These are phyloP conservation scores for Talaromyces sp. DNA, from an alignment of 2,329 filamentous ascomycete species.

Conservation along the genomic window DNA sequence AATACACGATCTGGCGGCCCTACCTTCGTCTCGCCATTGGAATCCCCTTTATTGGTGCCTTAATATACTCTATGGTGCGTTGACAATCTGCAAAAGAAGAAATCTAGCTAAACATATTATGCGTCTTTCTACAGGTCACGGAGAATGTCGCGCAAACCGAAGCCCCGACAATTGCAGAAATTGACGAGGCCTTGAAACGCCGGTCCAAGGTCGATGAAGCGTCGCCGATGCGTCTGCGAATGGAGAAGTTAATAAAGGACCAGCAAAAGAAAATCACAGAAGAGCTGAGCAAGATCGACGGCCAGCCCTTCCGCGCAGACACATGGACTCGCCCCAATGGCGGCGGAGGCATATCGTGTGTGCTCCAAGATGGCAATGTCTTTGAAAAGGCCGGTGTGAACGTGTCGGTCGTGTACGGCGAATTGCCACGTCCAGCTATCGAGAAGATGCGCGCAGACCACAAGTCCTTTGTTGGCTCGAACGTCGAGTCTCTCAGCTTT, in stretches of 20 bases:
- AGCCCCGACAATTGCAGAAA: constrained; percentile 69
- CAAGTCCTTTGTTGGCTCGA: constrained; percentile 74
- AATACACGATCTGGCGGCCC: constrained; percentile 39
- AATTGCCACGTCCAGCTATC: constrained; percentile 79
- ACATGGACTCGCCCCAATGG: constrained; percentile 84
- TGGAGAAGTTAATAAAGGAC: constrained; percentile 94
- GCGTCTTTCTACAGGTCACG: constrained; percentile 23
- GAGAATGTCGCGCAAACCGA: constrained; percentile 35
- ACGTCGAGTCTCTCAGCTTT: constrained; percentile 82
- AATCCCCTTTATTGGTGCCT: constrained; percentile 43
- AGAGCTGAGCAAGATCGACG: constrained; percentile 79
- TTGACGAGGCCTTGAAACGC: constrained; percentile 75
- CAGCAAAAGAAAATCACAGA: constrained; percentile 85
- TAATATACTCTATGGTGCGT: constrained; percentile 51
- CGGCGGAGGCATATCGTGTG: constrained; percentile 89
- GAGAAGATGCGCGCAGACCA: constrained; percentile 92
- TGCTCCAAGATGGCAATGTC: constrained; percentile 91
- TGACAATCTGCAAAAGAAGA: not conserved
- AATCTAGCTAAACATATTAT: not conserved
- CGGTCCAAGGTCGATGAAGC: constrained; percentile 68
- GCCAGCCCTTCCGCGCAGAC: constrained; percentile 74
- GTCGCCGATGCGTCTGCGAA: constrained; percentile 94
- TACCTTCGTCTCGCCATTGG: constrained; percentile 47
- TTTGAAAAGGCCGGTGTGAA: constrained; percentile 98
- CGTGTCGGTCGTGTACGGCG: constrained; percentile 90